These are phyloP conservation scores for Tuber microsphaerosporum DNA, from an alignment of 495 filamentous ascomycete species.

Conservation along the genomic window DNA sequence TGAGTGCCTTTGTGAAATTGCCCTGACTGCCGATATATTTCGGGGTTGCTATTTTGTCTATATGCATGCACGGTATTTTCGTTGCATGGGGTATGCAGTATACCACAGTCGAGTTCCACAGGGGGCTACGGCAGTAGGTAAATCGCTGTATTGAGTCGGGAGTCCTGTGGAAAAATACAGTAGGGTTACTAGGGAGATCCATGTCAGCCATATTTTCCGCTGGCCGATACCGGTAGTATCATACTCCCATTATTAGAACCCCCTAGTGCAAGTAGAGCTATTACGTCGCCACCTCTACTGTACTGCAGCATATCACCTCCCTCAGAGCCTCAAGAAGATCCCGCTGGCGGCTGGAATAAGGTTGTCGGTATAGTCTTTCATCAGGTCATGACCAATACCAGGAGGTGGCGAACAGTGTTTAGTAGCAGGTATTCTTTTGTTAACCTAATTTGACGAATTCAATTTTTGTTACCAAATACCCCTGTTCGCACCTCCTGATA, in stretches of 20 bases:
- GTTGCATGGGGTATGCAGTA: not conserved
- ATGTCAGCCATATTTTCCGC: not conserved
- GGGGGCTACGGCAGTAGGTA: not conserved
- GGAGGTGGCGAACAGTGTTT: too few species aligned
- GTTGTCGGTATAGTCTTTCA: too few species aligned
- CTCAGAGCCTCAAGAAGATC: not conserved
- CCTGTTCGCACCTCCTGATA: too few species aligned
- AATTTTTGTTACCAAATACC: too few species aligned
- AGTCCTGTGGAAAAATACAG: not conserved
- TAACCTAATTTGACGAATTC: too few species aligned
- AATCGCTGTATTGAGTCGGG: not conserved
- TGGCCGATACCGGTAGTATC: not conserved
- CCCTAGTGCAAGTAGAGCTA: not conserved
- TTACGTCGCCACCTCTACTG: not conserved
- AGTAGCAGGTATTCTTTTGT: too few species aligned
- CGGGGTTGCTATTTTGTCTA: not conserved
- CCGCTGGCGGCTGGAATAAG: not conserved
- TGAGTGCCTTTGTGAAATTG: not conserved
- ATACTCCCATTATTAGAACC: not conserved
- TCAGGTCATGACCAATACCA: too few species aligned
- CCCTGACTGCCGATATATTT: not conserved
- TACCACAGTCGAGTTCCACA: not conserved
- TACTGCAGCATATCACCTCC: not conserved
- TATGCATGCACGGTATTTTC: not conserved
- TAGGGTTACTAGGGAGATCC: not conserved